Percentiles rank a stretch among this genome's conserved stretches.
These are phyloP conservation scores for Scheffersomyces parashehatae DNA, from an alignment of 1,139 yeast species.

Conservation along the genomic window DNA sequence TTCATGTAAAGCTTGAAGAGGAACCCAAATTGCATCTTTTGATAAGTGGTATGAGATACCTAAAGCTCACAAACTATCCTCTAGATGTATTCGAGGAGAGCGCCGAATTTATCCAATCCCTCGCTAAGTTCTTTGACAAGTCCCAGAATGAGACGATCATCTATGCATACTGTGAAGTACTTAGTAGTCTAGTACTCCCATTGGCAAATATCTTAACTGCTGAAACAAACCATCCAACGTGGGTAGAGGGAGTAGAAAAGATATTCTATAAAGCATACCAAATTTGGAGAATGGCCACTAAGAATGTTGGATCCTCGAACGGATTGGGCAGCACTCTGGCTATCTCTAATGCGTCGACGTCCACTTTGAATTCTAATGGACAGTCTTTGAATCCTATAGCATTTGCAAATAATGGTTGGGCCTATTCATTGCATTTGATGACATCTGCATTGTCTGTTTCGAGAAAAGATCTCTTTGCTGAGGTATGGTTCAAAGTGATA, in stretches of 20 bases:
- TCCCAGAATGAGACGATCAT: constrained; percentile 66
- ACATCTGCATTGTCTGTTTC: constrained; percentile 80
- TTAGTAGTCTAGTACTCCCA: constrained; percentile 73
- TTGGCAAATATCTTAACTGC: constrained; percentile 86
- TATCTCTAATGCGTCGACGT: not conserved
- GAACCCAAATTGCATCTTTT: constrained; percentile 76
- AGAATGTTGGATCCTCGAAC: not conserved
- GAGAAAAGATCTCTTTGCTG: constrained; percentile 72
- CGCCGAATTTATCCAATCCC: constrained; percentile 81
- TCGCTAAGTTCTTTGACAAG: constrained; percentile 76
- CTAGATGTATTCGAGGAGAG: constrained; percentile 88
- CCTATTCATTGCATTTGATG: constrained; percentile 65
- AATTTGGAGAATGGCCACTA: constrained; percentile 30
- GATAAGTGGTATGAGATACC: constrained; percentile 87
- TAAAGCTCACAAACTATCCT: constrained; percentile 79
- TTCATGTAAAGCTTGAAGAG: constrained; percentile 43
- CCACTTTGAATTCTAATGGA: constrained; percentile 2
- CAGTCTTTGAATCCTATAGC: not conserved
- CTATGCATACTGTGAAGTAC: constrained; percentile 82
- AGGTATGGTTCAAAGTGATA: constrained; percentile 71
- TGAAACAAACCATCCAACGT: constrained; percentile 92
- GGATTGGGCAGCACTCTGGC: not conserved
- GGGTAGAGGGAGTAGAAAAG: constrained; percentile 78
- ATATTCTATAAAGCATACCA: constrained; percentile 54
- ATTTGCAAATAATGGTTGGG: constrained; percentile 57